These are phyloP conservation scores for Neofusicoccum sp. DNA, from an alignment of 2,329 filamentous ascomycete species.

Conservation along the genomic window DNA sequence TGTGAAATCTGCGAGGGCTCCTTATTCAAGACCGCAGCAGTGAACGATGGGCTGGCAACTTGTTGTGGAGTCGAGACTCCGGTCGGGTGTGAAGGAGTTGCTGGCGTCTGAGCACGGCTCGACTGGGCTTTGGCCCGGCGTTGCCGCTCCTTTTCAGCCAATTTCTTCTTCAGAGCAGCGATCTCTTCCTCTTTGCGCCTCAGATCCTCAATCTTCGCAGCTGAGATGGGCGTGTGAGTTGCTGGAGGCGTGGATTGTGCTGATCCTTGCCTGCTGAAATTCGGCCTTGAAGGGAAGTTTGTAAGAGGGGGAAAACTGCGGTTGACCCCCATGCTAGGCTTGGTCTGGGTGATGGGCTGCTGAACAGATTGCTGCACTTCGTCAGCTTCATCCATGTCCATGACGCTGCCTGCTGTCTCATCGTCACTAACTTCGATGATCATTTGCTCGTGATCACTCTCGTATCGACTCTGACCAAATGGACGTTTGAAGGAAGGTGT, in stretches of 20 bases:
- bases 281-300: conserved; percentile 32
- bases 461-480: conserved; percentile 58
- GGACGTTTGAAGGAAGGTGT: conserved; percentile 57
- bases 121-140: conserved; percentile 16
- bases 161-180: conserved; percentile 49
- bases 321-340: background rate
- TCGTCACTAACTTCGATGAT: conserved; percentile 87
- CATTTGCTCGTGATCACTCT: conserved; percentile 60
- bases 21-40: background rate
- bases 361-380: conserved; percentile 16
- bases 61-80: conserved; percentile 1
- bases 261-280: conserved; percentile 31
- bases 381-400: conserved; percentile 64
- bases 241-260: conserved; percentile 35
- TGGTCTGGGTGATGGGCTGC: conserved; percentile 1
- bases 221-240: conserved; percentile 39
- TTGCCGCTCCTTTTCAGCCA: conserved; percentile 45
- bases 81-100: background rate
- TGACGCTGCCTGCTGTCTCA: conserved; percentile 62
- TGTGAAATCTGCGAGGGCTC: background rate
- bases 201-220: conserved; percentile 46
- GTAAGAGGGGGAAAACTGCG: conserved; percentile 23
- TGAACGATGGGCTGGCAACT: background rate
- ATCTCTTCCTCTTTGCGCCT: conserved; percentile 53
- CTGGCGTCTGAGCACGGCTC: conserved; percentile 21